A percentile compares a stretch with the other conserved stretches of the same genome.
Evolutionary conservation across 805 yeast species (phyloP).

Genomic region (Suhomyces sp.): DNA sequence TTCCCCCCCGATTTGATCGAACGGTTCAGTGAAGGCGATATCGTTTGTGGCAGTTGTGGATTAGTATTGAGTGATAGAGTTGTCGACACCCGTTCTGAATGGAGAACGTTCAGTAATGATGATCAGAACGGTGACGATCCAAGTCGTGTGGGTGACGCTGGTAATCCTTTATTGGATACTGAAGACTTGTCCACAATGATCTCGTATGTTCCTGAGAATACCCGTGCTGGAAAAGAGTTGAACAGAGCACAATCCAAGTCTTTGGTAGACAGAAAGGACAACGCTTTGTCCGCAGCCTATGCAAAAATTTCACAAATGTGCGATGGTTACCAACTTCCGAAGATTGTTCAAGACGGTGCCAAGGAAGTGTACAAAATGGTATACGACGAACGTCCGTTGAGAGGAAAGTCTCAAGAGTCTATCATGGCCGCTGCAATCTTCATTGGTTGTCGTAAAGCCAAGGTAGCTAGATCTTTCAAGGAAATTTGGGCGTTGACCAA

Average conservation of each 20-base stretch:
- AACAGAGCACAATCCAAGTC: constrained; percentile 87
- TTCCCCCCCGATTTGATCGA: constrained; percentile 95
- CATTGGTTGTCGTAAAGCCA: constrained; percentile 91
- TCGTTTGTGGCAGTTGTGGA: constrained; percentile 98
- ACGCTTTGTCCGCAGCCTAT: constrained; percentile 84
- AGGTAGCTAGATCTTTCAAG: constrained; percentile 90
- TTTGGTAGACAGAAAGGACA: constrained; percentile 82
- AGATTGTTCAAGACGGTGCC: constrained; percentile 95
- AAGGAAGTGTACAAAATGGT: constrained; percentile 93
- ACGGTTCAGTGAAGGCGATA: constrained; percentile 95
- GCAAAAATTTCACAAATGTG: constrained; percentile 92
- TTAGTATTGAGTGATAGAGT: constrained; percentile 86
- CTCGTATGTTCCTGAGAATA: constrained; percentile 81
- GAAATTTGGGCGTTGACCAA: constrained; percentile 94
- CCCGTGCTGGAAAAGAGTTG: constrained; percentile 83
- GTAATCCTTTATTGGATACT: constrained; percentile 86
- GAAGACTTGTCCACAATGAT: constrained; percentile 92
- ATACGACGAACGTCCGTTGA: constrained; percentile 78
- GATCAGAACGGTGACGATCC: constrained; percentile 99
- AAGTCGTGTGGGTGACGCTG: constrained; percentile 98
- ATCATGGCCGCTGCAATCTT: constrained; percentile 96
- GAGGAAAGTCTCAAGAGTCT: constrained; percentile 89
- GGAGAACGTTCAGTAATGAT: constrained; percentile 98
- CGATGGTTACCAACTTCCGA: constrained; percentile 92
- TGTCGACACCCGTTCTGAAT: constrained; percentile 94